Conservation (phyloP, 2,329 filamentous ascomycete genomes). For the Colletotrichum destructivum region DNA sequence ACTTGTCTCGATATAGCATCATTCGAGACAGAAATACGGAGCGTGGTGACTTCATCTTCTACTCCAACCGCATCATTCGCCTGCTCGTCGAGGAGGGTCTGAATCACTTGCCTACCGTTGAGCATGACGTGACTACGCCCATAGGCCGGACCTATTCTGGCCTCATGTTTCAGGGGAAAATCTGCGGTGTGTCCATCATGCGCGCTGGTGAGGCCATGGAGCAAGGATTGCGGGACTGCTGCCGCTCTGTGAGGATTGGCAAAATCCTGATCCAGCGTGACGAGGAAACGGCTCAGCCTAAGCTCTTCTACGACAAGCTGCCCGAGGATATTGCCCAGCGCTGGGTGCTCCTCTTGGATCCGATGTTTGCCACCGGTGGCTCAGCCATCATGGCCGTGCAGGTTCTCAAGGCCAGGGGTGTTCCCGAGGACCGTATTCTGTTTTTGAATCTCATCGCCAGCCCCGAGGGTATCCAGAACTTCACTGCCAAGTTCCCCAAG, state of each 20-base stretch:
- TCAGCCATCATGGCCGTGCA: slow-evolving; percentile 98
- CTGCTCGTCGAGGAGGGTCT: slow-evolving; percentile 96
- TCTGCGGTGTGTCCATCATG: slow-evolving; percentile 99
- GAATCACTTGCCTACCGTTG: slow-evolving; percentile 94
- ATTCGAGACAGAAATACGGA: slow-evolving; percentile 93
- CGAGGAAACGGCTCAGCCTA: slow-evolving; percentile 92
- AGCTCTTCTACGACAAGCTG: slow-evolving; percentile 97
- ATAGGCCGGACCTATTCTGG: slow-evolving; percentile 91
- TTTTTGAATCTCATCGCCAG: slow-evolving; percentile 99
- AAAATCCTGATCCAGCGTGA: slow-evolving; percentile 99
- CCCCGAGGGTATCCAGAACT: slow-evolving; percentile 90
- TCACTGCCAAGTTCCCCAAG: slow-evolving; percentile 90
- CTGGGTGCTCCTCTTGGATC: slow-evolving; percentile 95
- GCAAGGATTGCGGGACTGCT: slow-evolving; percentile 95
- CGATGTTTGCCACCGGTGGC: slow-evolving; percentile 99
- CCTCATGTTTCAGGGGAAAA: slow-evolving; percentile 96
- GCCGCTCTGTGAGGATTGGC: slow-evolving; percentile 96
- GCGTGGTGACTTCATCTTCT: slow-evolving; percentile 98
- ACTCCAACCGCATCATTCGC: slow-evolving; percentile 98
- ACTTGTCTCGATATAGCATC: slow-evolving; percentile 73
- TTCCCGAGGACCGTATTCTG: slow-evolving; percentile 94
- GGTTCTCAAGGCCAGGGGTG: slow-evolving; percentile 88
- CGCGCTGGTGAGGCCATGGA: slow-evolving; percentile 98
- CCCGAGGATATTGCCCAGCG: slow-evolving; percentile 92
- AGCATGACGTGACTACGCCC: slow-evolving; percentile 91